A percentile compares a stretch with the other conserved stretches of the same genome.
Conservation (phyloP, 345 rosid species). For the Raphanus raphanistrum region DNA sequence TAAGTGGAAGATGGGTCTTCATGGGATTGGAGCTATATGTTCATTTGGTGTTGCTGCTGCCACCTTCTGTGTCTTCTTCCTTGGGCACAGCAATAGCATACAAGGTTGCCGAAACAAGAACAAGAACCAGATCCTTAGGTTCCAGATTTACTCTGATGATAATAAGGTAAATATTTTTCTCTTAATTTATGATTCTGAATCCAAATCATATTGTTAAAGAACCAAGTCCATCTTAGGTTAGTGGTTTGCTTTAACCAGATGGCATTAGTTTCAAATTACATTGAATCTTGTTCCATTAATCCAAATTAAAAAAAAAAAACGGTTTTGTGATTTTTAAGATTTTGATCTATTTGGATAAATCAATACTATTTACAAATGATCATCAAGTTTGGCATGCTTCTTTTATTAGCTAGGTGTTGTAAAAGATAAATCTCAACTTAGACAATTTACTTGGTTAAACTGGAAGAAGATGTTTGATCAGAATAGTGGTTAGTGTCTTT, state of each 20-base stretch:
- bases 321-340: not conserved
- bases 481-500: not conserved
- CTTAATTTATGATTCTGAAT: not conserved
- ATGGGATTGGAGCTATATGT: slow-evolving; percentile 93
- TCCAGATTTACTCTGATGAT: slow-evolving; percentile 77
- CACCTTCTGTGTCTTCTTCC: slow-evolving; percentile 67
- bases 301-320: not conserved
- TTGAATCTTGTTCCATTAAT: not conserved
- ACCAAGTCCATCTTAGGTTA: not conserved
- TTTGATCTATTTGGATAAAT: not conserved
- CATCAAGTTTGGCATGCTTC: not conserved
- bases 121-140: slow-evolving; percentile 48
- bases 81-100: slow-evolving; percentile 59
- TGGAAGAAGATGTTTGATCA: not conserved
- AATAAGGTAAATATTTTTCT: slow-evolving; percentile 58
- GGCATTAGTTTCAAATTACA: not conserved
- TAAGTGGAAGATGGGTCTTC: slow-evolving; percentile 78
- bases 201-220: not conserved
- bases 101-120: slow-evolving; percentile 40
- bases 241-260: not conserved
- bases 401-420: not conserved
- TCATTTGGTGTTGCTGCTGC: slow-evolving; percentile 90
- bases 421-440: not conserved
- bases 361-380: not conserved
- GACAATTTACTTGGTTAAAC: not conserved